Evolutionary conservation across 2,329 filamentous ascomycete genomes (phyloP).

Genomic region (Penicillium glabrum): DNA sequence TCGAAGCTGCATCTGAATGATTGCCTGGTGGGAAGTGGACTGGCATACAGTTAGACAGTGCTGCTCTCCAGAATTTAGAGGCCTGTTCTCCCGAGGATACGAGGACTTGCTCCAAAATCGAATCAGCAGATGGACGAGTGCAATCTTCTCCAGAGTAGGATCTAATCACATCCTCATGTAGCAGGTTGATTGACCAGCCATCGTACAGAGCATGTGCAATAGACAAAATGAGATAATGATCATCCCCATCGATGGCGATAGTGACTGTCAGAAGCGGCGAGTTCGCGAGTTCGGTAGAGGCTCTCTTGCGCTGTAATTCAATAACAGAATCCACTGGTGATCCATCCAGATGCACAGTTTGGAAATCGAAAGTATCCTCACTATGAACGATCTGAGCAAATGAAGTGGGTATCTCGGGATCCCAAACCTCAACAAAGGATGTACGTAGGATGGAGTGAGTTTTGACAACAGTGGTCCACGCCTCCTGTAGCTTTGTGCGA

Average conservation of each 20-base stretch:
- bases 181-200: slow-evolving; percentile 74
- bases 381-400: slow-evolving; percentile 58
- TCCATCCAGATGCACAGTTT: slow-evolving; percentile 20
- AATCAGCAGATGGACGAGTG: slow-evolving; percentile 50
- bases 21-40: slow-evolving; percentile 40
- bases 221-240: slow-evolving; percentile 60
- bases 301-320: slow-evolving; percentile 13
- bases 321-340: slow-evolving; percentile 25
- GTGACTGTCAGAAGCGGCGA: slow-evolving; percentile 35
- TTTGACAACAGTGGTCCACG: slow-evolving; percentile 63
- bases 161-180: slow-evolving; percentile 69
- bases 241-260: slow-evolving; percentile 32
- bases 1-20: slow-evolving; percentile 9
- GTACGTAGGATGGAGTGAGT: slow-evolving; percentile 73
- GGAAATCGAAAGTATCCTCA: slow-evolving; percentile 34
- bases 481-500: slow-evolving; percentile 54
- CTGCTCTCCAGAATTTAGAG: slow-evolving; percentile 68
- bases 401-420: slow-evolving; percentile 55
- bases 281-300: slow-evolving; percentile 16
- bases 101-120: slow-evolving; percentile 57
- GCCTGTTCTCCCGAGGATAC: slow-evolving; percentile 49
- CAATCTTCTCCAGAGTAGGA: slow-evolving; percentile 57
- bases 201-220: slow-evolving; percentile 88
- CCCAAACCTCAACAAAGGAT: slow-evolving; percentile 66
- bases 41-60: slow-evolving; percentile 56